Conservation (phyloP, 2,329 filamentous ascomycete genomes). For the Elsinoe fawcettii region DNA sequence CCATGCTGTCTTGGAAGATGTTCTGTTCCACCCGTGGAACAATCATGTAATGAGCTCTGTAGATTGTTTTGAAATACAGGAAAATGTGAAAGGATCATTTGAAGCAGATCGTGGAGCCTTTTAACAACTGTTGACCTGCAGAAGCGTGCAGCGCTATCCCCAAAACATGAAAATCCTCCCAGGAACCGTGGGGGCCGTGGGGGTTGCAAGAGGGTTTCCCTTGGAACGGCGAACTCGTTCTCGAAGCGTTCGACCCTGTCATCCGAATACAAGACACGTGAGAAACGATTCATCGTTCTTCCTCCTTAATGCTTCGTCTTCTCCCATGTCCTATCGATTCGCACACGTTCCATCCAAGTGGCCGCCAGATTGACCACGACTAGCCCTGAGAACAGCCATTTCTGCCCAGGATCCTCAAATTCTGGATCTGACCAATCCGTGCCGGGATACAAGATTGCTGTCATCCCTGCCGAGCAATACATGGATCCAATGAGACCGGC, state of each 20-base stretch:
- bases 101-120: neutral
- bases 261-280: neutral
- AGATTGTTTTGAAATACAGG: neutral
- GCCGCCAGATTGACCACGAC: slow-evolving; percentile 17
- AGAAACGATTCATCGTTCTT: neutral
- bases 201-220: neutral
- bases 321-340: neutral
- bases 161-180: neutral
- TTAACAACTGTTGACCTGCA: neutral
- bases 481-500: slow-evolving; percentile 36
- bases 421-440: slow-evolving; percentile 39
- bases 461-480: slow-evolving; percentile 39
- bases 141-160: slow-evolving; percentile 1
- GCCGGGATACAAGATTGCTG: slow-evolving; percentile 42
- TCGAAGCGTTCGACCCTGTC: neutral
- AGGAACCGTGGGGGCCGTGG: neutral
- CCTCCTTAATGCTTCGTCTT: neutral
- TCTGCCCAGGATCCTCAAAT: slow-evolving; percentile 36
- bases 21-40: neutral
- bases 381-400: slow-evolving; percentile 24
- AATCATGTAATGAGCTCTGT: neutral
- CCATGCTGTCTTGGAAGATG: neutral
- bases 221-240: neutral
- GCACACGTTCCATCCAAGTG: neutral
- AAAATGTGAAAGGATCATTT: neutral